phyloP scores from a whole-genome alignment of 1,284 basidiomycete species.

The Fomes fomentarius region DNA sequence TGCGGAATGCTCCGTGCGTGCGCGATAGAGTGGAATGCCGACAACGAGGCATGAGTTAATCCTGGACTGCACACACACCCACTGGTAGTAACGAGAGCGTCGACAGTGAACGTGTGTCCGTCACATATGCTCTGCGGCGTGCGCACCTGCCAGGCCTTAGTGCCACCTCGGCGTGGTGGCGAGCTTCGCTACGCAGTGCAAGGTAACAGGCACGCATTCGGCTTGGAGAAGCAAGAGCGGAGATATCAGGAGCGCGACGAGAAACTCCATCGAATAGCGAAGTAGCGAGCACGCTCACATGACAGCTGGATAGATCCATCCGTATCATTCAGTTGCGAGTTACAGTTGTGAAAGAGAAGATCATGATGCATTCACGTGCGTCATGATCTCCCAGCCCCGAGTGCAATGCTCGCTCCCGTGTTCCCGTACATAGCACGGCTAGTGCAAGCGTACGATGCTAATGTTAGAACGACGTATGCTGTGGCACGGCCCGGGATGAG shows the following conservation, averaged over 20 bases:
- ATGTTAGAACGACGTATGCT: not conserved
- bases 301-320: slow-evolving; percentile 6
- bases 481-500: not conserved
- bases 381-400: not conserved
- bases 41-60: too few species aligned
- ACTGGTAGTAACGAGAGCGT: not conserved
- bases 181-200: too few species aligned
- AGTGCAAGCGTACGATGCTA: too few species aligned
- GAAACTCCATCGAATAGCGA: not conserved
- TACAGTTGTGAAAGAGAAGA: not conserved
- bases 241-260: not conserved
- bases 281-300: not conserved
- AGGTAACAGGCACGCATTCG: too few species aligned
- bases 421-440: not conserved
- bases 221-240: too few species aligned
- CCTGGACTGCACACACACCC: too few species aligned
- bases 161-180: too few species aligned
- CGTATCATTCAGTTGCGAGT: slow-evolving; percentile 2
- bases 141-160: too few species aligned
- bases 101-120: too few species aligned
- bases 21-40: too few species aligned
- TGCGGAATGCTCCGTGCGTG: too few species aligned
- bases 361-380: not conserved
- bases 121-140: too few species aligned
- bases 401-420: not conserved